Percentiles rank a stretch among this genome's conserved stretches.
These are phyloP conservation scores for Dendrobium huoshanense DNA, from an alignment of 106 monocot genomes.

Conservation along the genomic window DNA sequence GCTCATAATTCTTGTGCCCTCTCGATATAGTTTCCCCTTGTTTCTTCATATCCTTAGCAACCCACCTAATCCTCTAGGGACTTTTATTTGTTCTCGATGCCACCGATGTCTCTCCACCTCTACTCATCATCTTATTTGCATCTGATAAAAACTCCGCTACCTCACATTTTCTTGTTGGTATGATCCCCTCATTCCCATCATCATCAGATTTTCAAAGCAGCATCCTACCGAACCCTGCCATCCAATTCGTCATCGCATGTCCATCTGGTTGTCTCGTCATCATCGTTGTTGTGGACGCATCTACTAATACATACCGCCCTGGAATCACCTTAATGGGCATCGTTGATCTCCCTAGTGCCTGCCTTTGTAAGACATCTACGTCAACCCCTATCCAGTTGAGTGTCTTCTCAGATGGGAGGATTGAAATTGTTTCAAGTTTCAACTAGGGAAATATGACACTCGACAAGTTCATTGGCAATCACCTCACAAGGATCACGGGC, in stretches of 20 bases:
- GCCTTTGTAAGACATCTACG: slow-evolving; percentile 18
- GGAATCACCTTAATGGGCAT: slow-evolving; percentile 4
- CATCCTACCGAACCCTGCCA: no score
- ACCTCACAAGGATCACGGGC: slow-evolving; percentile 34
- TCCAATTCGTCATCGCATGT: slow-evolving; percentile 12
- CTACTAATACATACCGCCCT: slow-evolving; percentile 9
- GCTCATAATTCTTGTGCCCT: no score
- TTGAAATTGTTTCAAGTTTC: slow-evolving; percentile 46
- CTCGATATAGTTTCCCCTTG: no score
- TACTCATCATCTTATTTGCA: background rate
- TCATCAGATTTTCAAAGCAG: slow-evolving; percentile 19
- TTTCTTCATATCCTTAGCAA: no score
- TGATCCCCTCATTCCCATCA: background rate
- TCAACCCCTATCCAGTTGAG: slow-evolving; percentile 34
- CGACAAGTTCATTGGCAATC: slow-evolving; percentile 24
- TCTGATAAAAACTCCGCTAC: background rate
- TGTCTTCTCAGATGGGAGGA: slow-evolving; percentile 69
- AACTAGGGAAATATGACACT: slow-evolving; percentile 33
- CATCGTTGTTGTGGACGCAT: background rate
- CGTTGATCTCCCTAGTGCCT: slow-evolving; percentile 18
- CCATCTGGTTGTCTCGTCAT: slow-evolving; percentile 7
- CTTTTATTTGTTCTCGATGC: slow-evolving; percentile 3
- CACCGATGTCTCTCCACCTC: background rate
- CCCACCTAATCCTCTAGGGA: slow-evolving; percentile 20
- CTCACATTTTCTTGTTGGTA: background rate